Evolutionary conservation across 1,284 basidiomycete genomes (phyloP), one percentile per base, ranked within the genome.

Genomic region (Trametes pubescens): DNA sequence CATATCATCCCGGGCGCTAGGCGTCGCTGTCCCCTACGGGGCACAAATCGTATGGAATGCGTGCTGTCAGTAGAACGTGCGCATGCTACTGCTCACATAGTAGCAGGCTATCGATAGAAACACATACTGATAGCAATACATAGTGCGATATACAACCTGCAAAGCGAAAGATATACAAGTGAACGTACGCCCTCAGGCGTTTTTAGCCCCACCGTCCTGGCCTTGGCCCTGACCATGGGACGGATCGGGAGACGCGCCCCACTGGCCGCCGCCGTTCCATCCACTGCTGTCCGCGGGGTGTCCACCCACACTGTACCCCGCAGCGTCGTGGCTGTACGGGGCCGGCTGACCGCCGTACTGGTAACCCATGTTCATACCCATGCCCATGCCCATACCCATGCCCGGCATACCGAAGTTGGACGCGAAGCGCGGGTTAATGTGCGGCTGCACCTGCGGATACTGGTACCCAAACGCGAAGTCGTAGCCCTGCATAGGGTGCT

Each of bases 401-500:
- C 62, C 62, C 22, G 48, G 52, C 62, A 68, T 65, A 16, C 65
- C 72, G 24, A 78, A 64, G 64, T 80, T 78, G 57, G 84, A 83
- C 29, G 81, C 81, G 75, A 93, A 93, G 14, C 87, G 82, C 14
- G 92, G 92, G 73, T 93, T 92, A 68, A 92, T 91, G 72, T 93
- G 91, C n/a, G 92, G 91, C 69, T 92, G 91, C 21, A 92, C 80
- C 51, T 82, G 84, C 24, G 77, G 74, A 57, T 80, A 78, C 54
- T 79, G 77, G 54, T 79, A 71, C 43, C 67, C 64, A 47, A 65
- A 70, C 26, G 66, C 62, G 56, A 66, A 72, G 54, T 72, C 65
- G 38, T 69, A 72, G 55, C 69, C 44, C 52, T 67, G 69, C 61
- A 55, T 61, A 32, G 71, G 56, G 53, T 69, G 66, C 49, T 72